A percentile compares a stretch with the other conserved stretches of the same genome.
Conservation (phyloP, 495 filamentous ascomycete species). For the Penicillium desertorum region DNA sequence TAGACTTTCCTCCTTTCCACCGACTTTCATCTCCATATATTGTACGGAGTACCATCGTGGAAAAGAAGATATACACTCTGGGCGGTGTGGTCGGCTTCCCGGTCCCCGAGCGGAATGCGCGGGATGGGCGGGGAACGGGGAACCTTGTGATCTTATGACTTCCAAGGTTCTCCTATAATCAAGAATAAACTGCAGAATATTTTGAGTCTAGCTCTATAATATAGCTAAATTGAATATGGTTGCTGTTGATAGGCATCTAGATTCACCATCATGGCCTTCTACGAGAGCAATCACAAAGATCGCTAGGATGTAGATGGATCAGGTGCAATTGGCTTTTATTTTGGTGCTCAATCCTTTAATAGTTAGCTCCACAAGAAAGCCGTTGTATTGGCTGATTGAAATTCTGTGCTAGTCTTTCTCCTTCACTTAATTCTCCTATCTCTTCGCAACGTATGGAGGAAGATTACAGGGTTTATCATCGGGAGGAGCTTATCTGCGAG, state of each 20-base stretch:
- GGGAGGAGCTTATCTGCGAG: no score
- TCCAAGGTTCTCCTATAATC: no score
- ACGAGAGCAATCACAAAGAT: background rate
- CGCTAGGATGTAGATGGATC: background rate
- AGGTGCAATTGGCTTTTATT: background rate
- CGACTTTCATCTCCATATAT: background rate
- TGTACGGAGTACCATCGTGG: no score
- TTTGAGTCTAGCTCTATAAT: background rate
- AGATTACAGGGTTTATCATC: no score
- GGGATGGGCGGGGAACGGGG: background rate
- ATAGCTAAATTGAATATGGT: background rate
- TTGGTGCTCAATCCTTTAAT: background rate
- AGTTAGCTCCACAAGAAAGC: background rate
- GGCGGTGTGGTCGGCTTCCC: conserved; percentile 2
- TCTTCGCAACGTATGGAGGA: background rate
- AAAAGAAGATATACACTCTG: background rate
- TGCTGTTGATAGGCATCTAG: background rate
- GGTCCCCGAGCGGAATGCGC: background rate
- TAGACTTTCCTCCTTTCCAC: background rate
- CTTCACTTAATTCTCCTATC: background rate
- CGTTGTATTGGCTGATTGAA: background rate
- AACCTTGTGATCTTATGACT: no score
- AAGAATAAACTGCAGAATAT: no score
- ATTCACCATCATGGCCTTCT: no score
- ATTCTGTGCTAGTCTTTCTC: background rate